Base-by-base conservation (phyloP, 2,329 filamentous ascomycete genomes). In the Didymella sp. region DNA sequence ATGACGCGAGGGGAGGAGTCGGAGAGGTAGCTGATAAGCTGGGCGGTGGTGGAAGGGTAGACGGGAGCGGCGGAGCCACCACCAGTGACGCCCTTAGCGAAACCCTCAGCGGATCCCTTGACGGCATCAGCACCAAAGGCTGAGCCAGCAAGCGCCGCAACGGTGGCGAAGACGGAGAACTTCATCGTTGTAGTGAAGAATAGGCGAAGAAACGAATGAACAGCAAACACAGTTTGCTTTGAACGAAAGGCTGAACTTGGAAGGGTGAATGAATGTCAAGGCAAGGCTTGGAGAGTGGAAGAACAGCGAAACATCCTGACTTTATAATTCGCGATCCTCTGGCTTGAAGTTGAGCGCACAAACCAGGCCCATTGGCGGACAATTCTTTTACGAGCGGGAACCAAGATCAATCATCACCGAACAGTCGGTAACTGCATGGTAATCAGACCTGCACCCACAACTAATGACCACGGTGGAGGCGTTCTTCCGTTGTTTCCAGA, bases 21-120 rank as follows among this genome's bases (percentile, higher is more conserved):
- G 8, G 78, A 78, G 5, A 89, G 81, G 76, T 87, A 88, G 35
- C 77, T 80, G 71, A 83, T 81, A 43, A 88, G 81, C 80, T 89
- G 79, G 22, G 75, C 79, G 38, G 56, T 69, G 21, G 63, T 64
- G 17, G 56, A 51, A 11, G 66, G 66, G 56, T 69, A 68, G 33
- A 69, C 66, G 5, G 66, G 65, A 2, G 59, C 44, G 17, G 66
- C 63, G 30, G 43, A 62, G 28, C 66, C 65, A 43, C 66, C 66
- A 53, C 66, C 66, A 56, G 66, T 69, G 2, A 69, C 66, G 85
- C 66, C 66, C 61, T 68, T 69, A 17, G 66, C 66, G 38, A 69
- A 69, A 51, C 66, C 66, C 51, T 69, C 65, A 55, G 66, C 66
- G 50, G 65, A 56, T 35, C 66, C 66, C 60, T 64, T 62, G 19